Evolutionary conservation across 331 rosid genomes (phyloP), one percentile per base, ranked within the genome.

Genomic region (Saraca asoca): DNA sequence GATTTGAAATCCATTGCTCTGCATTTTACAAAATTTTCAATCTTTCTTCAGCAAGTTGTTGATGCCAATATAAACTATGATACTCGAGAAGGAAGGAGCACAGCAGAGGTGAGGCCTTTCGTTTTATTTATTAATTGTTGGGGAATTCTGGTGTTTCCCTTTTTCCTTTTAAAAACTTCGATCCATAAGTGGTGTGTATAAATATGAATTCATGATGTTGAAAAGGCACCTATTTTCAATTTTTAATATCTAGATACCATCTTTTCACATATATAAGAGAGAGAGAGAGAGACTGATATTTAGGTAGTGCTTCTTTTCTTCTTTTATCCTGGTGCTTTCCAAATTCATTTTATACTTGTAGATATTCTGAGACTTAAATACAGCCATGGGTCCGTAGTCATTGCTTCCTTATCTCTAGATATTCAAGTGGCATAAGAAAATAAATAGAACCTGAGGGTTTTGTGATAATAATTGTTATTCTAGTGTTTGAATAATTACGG

Each of bases 51-150:
- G 99, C 72, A 80, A 79, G 63, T 76, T 64, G 85, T 85, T 52
- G 93, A 90, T 76, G 93, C 84, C 63, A 90, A 86, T 58, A 62
- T 94, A 73, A 73, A 85, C 57, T 86, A 94, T 72, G 78, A 90
- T 85, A 82, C 96, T 70, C 89, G 93, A 43, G 95, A 94, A 84
- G 90, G 88, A 75, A 86, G 89, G 77, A 88, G 96, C 88, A 83
- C 91, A 10, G 83, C 83, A 12, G 95, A 86, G 93, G 99, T 88
- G 78, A 80, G 82, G 59, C 58, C 44, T 80, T 52, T 24, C 45
- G 54, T 63, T 68, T 52, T 51, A 4, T 29, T 72, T 20, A 18
- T 65, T 12, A 55, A 17, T 62, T 68, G 18, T 62, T 49, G 12
- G 48, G 51, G 17, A 62, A 31, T 38, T 64, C 43, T 12, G 5